Base-by-base conservation (phyloP, 768 basidiomycete species). In the Tulasnella sp. region DNA sequence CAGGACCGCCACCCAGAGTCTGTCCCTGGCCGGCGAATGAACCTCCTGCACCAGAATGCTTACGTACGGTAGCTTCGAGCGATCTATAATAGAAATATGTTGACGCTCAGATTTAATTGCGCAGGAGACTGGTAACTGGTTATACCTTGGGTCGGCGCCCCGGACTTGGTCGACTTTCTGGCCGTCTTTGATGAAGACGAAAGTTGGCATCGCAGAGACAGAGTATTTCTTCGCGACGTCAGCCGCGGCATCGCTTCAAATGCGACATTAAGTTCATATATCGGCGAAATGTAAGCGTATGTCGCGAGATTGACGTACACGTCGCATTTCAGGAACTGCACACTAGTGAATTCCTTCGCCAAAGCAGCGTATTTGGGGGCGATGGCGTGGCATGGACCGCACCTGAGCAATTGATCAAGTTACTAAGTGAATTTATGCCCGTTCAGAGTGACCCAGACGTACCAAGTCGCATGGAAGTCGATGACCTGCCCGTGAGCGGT, bases 391-490 rank as follows among this genome's bases (percentile, higher is more conserved):
- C 92, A 94, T 40, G 92, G 92, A 1, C 90, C 88, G 83, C 92
- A 94, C 92, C 91, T 92, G 75, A 44, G 42, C 62, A 17, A 72
- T 65, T 7, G 16, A 29, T 52, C 36, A 72, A 75, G 68, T 22
- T 66, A 36, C n/a, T 62, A 35, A 29, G 29, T 72, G 29, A 36
- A 32, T 32, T 37, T 71, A 16, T n/a, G 11, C 11, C 14, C 40
- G 32, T 17, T 7, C 9, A 5, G 47, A 32, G 6, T 9, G 29
- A n/a, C 11, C 17, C 9, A 3, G n/a, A 75, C 81, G 75, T 75
- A 91, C 92, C 92, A 94, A 74, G 88, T 85, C 71, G 92, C 92
- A 79, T 92, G 90, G 77, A 94, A 94, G 80, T 94, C 92, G 74
- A 94, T 91, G 73, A 94, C 88, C 90, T 91, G 64, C 29, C n/a